Conservation (phyloP, 179 eudicot genomes). For the Nepenthes alata region DNA sequence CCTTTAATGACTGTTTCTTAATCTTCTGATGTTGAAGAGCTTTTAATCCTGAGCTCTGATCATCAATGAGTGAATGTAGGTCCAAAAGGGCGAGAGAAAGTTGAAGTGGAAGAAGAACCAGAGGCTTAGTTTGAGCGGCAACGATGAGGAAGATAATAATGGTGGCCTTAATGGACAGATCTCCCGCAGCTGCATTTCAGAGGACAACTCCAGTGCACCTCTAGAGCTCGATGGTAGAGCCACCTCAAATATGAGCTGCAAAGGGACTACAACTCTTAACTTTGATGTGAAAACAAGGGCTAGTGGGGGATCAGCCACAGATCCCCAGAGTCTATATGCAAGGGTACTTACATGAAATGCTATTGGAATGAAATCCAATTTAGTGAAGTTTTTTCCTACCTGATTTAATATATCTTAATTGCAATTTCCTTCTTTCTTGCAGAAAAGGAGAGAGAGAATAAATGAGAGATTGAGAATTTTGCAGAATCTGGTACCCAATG, state of each 20-base stretch:
- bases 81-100: conserved; percentile 29
- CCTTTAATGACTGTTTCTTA: background rate
- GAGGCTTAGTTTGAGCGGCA: conserved; percentile 16
- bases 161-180: conserved; percentile 19
- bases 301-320: conserved; percentile 63
- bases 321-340: conserved; percentile 82
- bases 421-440: background rate
- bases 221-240: conserved; percentile 15
- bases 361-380: background rate
- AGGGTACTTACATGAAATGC: conserved; percentile 37
- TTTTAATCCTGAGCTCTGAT: background rate
- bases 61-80: conserved; percentile 14
- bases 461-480: conserved; percentile 63
- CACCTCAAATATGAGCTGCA: conserved; percentile 17
- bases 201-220: conserved; percentile 34
- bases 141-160: conserved; percentile 21
- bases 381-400: background rate
- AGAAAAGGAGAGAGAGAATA: conserved; percentile 81
- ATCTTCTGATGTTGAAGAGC: no score
- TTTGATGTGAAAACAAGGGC: conserved; percentile 42
- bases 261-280: conserved; percentile 15
- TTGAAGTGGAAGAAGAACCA: conserved; percentile 28
- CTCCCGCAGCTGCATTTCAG: conserved; percentile 31
- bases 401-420: background rate
- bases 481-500: conserved; percentile 60